Evolutionary conservation across 768 basidiomycete species (phyloP), one percentile per base, ranked within the genome.

Genomic region (Pulveroboletus frians): DNA sequence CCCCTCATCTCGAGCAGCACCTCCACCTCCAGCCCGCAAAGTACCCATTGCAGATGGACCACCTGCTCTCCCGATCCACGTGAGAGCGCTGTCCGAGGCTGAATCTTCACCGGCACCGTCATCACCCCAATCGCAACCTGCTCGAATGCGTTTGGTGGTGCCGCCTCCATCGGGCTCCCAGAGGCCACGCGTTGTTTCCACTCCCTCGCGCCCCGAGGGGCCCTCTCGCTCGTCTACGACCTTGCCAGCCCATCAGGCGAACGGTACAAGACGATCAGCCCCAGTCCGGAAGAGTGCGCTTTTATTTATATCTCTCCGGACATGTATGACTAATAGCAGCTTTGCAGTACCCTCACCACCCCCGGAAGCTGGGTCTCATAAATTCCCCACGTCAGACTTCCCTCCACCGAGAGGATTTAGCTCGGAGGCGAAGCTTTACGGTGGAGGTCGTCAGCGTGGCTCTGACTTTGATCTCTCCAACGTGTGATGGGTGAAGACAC

Each of bases 311-410:
- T 38, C n/a, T 18, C 35, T 36, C 31, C 34, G 13, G 38, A 21
- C 13, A 6, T 36, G 15, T 48, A 46, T 32, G 34, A 43, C 62
- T 54, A 46, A 58, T 51, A 18, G 29, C 50, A 42, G 55, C 46
- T 48, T 50, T 39, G 4, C 49, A 80, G 78, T 79, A 39, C 76
- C 80, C 18, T 71, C 77, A 4, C 80, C 80, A 6, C 81, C 81
- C 21, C 79, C 88, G 3, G 79, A 74, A 47, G 78, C 76, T 36
- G 88, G 88, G 9, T 65, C 74, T 20, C 84, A 88, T 60, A 82
- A 74, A 14, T 92, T 90, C 62, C 88, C 87, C 7, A 77, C 83
- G n/a, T 69, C 73, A 13, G 87, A 83, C 43, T 90, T 92, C 62
- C 90, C 90, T 1, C 81, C 82, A 13, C 90, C 90, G 4, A 79